Evolutionary conservation across 768 basidiomycete species (phyloP).

Genomic region (Mycena vulgaris): DNA sequence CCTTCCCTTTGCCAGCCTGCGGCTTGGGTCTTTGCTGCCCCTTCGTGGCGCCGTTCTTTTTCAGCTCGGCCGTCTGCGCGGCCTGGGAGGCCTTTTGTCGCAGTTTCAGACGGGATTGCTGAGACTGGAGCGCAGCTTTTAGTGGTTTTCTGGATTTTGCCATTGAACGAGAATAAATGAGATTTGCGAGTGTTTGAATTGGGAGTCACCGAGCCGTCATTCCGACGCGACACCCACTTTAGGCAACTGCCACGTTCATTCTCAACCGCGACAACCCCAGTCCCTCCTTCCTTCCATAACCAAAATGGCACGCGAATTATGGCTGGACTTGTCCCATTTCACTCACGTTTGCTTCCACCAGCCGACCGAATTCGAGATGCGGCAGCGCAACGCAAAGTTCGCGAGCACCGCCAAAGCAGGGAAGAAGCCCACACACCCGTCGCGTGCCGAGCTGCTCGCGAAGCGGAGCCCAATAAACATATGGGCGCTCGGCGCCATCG

Average conservation of each 20-base stretch:
- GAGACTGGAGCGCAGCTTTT: conserved; percentile 78
- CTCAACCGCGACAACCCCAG: conserved; percentile 13
- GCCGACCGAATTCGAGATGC: conserved; percentile 89
- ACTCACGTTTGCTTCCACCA: conserved; percentile 45
- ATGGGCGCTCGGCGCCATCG: conserved; percentile 80
- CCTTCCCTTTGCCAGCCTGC: conserved; percentile 55
- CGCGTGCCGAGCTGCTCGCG: conserved; percentile 77
- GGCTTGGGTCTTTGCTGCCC: conserved; percentile 35
- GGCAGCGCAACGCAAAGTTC: conserved; percentile 86
- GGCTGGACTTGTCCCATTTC: neutral
- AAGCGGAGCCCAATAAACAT: conserved; percentile 84
- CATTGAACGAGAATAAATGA: conserved; percentile 44
- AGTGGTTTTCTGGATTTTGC: conserved; percentile 70
- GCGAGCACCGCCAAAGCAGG: conserved; percentile 79
- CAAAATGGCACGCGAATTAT: conserved; percentile 34
- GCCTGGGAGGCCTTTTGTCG: conserved; percentile 71
- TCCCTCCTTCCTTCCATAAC: conserved; percentile 31
- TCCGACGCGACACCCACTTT: conserved; percentile 17
- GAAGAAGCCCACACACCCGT: conserved; percentile 82
- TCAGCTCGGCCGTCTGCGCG: conserved; percentile 66
- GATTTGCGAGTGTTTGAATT: neutral
- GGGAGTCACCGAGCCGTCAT: neutral
- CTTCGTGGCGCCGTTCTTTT: conserved; percentile 47
- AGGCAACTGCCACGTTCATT: conserved; percentile 44
- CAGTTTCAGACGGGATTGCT: conserved; percentile 75